Base-by-base conservation (phyloP, 352 stramenopile genomes). In the Phytophthora meadii region DNA sequence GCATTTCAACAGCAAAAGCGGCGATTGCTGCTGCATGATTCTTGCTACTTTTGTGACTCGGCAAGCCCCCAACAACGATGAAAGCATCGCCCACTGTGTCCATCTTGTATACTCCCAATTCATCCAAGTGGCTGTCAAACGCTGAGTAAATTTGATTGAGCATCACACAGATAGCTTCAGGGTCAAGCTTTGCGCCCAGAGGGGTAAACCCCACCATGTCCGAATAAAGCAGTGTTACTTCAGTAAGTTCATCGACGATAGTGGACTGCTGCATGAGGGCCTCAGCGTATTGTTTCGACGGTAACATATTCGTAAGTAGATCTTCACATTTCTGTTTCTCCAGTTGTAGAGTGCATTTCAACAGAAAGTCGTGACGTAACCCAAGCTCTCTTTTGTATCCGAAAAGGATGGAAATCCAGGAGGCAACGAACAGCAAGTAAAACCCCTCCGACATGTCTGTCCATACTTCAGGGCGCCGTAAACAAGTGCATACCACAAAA, bases 131-230 rank as follows among this genome's bases (percentile, higher is more conserved):
- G 17, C 77, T 81, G 50, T 96, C 88, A 57, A 95, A 95, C 10
- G 83, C 80, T 15, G 70, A 88, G 65, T 91, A 93, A 50, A 92
- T 86, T 39, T 92, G 82, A 75, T 95, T 92, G 17, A 96, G 81
- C 48, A 96, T 70, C 22, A 88, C 66, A 52, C 86, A 94, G 27
- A 94, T 84, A 47, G 89, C 79, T 2, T 68, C 70, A 0, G 87
- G 84, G 14, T 84, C 81, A 22, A 95, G 72, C 4, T 61, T 88
- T 32, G 76, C 65, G 3, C 82, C 83, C 17, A 93, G 72, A 1
- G 74, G 74, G 9, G 88, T 96, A 70, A 94, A 96, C 11, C 88
- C 88, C 24, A 94, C 86, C 72, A 96, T 93, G 51, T 96, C 87
- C 19, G 81, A 93, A 70, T 95, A 96, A 24, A 96, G 72, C 19